These are phyloP conservation scores for Nevesoporus exiguus DNA, from an alignment of 768 basidiomycete genomes.

Conservation along the genomic window DNA sequence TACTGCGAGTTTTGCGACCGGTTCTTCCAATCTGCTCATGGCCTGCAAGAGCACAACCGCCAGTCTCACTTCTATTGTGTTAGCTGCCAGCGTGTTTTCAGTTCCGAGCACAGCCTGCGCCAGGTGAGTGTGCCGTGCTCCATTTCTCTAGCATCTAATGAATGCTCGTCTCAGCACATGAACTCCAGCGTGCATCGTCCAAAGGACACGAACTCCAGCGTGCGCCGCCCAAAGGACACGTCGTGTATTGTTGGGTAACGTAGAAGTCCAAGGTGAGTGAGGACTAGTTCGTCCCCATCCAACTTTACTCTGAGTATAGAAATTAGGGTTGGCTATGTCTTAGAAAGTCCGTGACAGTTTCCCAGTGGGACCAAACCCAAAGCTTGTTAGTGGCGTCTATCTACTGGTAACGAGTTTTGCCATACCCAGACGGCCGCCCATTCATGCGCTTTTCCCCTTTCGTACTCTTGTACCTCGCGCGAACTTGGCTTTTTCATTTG, in stretches of 20 bases:
- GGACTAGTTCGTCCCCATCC: neutral
- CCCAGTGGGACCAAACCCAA: neutral
- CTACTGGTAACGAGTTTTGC: neutral
- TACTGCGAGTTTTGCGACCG: conserved; percentile 42
- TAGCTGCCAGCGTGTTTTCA: conserved; percentile 44
- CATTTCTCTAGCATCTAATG: neutral
- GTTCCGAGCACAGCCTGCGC: conserved; percentile 15
- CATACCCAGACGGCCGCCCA: conserved; percentile 20
- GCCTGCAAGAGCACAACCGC: conserved; percentile 52
- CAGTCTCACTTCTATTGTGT: conserved; percentile 45
- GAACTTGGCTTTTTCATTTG: conserved; percentile 11
- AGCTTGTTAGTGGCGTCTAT: conserved; percentile 17
- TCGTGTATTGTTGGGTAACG: conserved; percentile 26
- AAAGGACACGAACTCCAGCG: conserved; percentile 48
- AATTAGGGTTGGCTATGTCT: conserved; percentile 16
- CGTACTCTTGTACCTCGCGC: conserved; percentile 15
- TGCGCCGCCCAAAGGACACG: conserved; percentile 43
- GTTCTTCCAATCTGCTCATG: conserved; percentile 33
- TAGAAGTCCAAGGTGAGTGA: conserved; percentile 15
- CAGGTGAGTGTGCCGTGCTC: conserved; percentile 4
- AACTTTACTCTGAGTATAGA: conserved; percentile 7
- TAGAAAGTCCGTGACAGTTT: conserved; percentile 28
- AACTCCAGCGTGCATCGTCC: conserved; percentile 50
- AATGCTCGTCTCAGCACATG: conserved; percentile 39
- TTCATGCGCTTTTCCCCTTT: conserved; percentile 13